Conservation (phyloP, 306 rosid genomes). For the Macrotyloma uniflorum region DNA sequence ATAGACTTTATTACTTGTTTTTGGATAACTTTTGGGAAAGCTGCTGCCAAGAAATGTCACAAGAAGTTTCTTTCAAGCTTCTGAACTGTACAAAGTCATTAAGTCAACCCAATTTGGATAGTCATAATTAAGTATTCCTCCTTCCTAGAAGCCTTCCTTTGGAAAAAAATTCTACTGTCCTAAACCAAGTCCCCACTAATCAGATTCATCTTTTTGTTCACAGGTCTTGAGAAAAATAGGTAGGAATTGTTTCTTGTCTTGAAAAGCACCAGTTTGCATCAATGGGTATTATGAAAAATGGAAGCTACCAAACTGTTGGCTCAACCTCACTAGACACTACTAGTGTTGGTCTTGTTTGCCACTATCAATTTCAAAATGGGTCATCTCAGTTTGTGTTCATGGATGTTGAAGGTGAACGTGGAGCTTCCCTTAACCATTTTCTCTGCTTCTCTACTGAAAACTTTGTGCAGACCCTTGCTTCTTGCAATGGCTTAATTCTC, state of each 20-base stretch:
- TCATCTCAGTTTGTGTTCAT: conserved; percentile 44
- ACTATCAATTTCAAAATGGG: conserved; percentile 49
- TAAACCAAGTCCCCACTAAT: not conserved
- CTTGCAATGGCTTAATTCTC: conserved; percentile 43
- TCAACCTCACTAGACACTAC: conserved; percentile 24
- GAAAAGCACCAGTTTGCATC: conserved; percentile 16
- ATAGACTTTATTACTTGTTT: not conserved
- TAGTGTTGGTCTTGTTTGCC: conserved; percentile 35
- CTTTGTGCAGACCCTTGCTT: conserved; percentile 48
- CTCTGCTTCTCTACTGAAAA: conserved; percentile 39
- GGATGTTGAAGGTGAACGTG: conserved; percentile 13
- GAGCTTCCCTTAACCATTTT: not conserved
- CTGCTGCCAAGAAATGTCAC: conserved; percentile 14
- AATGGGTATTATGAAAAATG: conserved; percentile 35
- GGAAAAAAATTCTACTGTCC: not conserved
- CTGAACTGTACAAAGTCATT: not conserved
- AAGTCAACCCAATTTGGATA: conserved; percentile 4
- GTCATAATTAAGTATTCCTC: not conserved
- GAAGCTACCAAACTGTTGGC: not conserved
- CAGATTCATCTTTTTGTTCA: not conserved
- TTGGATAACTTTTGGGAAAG: not conserved
- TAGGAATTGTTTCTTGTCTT: not conserved
- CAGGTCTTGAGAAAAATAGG: conserved; percentile 1
- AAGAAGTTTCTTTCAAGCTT: conserved; percentile 32
- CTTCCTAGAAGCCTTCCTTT: not conserved